These are phyloP conservation scores for Solanum rostratum DNA, from an alignment of 257 asterid genomes.

Conservation along the genomic window DNA sequence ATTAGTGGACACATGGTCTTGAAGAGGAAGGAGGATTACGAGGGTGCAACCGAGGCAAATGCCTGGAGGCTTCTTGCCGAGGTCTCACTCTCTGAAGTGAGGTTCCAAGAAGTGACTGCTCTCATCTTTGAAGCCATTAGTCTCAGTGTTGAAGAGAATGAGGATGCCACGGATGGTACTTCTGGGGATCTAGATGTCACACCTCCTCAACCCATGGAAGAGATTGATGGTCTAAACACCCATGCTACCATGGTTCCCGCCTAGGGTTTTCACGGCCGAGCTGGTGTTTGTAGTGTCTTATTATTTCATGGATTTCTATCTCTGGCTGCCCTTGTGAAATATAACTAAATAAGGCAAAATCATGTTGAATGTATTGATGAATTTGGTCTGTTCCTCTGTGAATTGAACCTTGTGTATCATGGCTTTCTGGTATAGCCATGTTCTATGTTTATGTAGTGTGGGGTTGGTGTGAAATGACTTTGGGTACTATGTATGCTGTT, in stretches of 20 bases:
- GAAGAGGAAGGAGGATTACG: slow-evolving; percentile 79
- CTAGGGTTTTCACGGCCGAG: slow-evolving; percentile 7
- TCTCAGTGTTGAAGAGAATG: slow-evolving; percentile 19
- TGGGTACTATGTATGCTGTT: neutral
- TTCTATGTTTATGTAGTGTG: neutral
- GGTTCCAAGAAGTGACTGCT: slow-evolving; percentile 83
- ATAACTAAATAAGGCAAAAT: slow-evolving; percentile 19
- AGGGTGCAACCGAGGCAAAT: slow-evolving; percentile 71
- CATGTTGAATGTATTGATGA: neutral
- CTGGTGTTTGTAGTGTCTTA: neutral
- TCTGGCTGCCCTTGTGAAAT: neutral
- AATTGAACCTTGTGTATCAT: neutral
- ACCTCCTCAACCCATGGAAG: slow-evolving; percentile 42
- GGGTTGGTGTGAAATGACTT: neutral
- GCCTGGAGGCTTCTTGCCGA: slow-evolving; percentile 94
- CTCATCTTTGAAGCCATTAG: slow-evolving; percentile 67
- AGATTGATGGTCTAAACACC: slow-evolving; percentile 42
- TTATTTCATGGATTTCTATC: neutral
- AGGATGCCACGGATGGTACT: neutral
- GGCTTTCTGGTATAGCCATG: neutral
- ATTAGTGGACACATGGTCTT: slow-evolving; percentile 98
- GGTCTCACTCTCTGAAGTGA: slow-evolving; percentile 84
- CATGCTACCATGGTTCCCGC: slow-evolving; percentile 54
- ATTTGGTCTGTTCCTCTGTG: neutral
- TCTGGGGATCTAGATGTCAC: slow-evolving; percentile 22